These are phyloP conservation scores for Camellia oleifera DNA, from an alignment of 179 eudicot species.

Conservation along the genomic window DNA sequence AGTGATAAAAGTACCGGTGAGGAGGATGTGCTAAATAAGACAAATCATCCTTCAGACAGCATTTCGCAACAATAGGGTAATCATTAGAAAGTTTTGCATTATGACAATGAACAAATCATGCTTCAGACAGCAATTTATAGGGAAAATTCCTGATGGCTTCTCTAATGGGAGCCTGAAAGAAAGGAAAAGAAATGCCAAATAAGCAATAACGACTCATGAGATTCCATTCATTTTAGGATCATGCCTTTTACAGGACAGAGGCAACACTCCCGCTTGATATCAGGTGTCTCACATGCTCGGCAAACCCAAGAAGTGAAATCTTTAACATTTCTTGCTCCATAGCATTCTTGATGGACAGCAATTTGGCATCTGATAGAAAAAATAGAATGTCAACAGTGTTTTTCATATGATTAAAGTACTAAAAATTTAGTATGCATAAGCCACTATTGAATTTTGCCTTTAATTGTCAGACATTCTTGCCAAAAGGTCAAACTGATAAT, in stretches of 20 bases:
- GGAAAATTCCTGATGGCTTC: background rate
- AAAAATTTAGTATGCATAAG: background rate
- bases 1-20: background rate
- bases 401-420: background rate
- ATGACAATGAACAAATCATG: background rate
- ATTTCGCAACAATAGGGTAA: background rate
- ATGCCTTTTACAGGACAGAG: slow-evolving; percentile 98
- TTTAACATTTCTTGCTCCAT: slow-evolving; percentile 78
- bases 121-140: background rate
- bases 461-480: background rate
- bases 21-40: background rate
- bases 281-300: slow-evolving; percentile 88
- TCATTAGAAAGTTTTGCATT: slow-evolving; percentile 5
- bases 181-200: background rate
- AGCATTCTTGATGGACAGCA: slow-evolving; percentile 99
- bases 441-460: background rate
- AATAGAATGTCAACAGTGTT: slow-evolving; percentile 1
- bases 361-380: slow-evolving; percentile 80
- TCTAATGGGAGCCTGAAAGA: background rate
- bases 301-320: slow-evolving; percentile 98
- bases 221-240: slow-evolving; percentile 14
- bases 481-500: background rate
- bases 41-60: background rate
- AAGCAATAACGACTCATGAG: slow-evolving; percentile 1
- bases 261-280: slow-evolving; percentile 79